These are phyloP conservation scores for Whalleya microplaca DNA, from an alignment of 2,329 filamentous ascomycete species.

Conservation along the genomic window DNA sequence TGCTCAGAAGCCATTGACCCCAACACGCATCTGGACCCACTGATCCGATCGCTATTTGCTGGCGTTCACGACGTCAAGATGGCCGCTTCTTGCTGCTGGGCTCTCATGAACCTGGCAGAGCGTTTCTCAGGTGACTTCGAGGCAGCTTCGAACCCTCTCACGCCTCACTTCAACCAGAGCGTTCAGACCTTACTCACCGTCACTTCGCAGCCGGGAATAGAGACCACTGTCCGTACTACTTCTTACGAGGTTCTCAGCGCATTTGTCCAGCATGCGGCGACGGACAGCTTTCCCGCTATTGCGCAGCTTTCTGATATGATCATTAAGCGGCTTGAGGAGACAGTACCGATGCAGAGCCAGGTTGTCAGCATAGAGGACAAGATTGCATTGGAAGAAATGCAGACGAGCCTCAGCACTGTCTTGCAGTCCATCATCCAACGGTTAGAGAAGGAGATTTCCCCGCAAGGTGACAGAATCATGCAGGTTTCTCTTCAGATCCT, in stretches of 20 bases:
- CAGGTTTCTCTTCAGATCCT: slow-evolving; percentile 82
- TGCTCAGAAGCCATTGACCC: slow-evolving; percentile 92
- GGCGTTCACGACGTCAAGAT: slow-evolving; percentile 94
- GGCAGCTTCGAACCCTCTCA: slow-evolving; percentile 77
- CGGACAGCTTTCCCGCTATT: slow-evolving; percentile 80
- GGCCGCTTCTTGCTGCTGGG: slow-evolving; percentile 98
- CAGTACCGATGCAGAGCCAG: slow-evolving; percentile 85
- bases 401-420: slow-evolving; percentile 91
- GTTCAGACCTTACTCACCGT: slow-evolving; percentile 83
- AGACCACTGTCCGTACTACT: slow-evolving; percentile 89
- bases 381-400: slow-evolving; percentile 95
- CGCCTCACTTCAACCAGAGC: slow-evolving; percentile 90
- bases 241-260: slow-evolving; percentile 96
- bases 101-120: slow-evolving; percentile 96
- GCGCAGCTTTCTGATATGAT: slow-evolving; percentile 85
- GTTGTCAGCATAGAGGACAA: slow-evolving; percentile 97
- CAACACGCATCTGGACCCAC: slow-evolving; percentile 75
- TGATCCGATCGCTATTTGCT: slow-evolving; percentile 88
- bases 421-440: slow-evolving; percentile 89
- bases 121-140: slow-evolving; percentile 88
- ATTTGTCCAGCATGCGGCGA: slow-evolving; percentile 88
- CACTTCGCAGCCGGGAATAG: slow-evolving; percentile 80
- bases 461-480: slow-evolving; percentile 94
- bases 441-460: slow-evolving; percentile 86
- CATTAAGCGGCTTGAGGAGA: slow-evolving; percentile 88